These are phyloP conservation scores for Lachancea cidri DNA, from an alignment of 805 yeast species.

Conservation along the genomic window DNA sequence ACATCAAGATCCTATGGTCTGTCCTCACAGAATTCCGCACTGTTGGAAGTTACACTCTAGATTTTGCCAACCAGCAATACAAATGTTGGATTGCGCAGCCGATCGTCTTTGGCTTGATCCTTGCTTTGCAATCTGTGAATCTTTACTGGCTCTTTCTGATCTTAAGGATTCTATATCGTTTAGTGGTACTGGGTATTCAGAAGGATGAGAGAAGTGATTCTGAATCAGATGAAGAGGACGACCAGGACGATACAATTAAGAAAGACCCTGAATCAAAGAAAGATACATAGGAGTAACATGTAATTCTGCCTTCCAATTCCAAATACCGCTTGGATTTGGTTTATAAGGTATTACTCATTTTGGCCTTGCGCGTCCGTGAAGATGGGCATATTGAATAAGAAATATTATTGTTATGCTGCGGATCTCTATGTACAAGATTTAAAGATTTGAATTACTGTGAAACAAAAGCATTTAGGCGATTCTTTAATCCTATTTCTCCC, in stretches of 20 bases:
- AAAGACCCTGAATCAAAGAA: slow-evolving; percentile 4
- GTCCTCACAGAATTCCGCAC: slow-evolving; percentile 80
- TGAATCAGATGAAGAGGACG: slow-evolving; percentile 53
- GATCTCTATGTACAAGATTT: slow-evolving; percentile 1
- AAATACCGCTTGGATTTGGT: too few relatives aligned
- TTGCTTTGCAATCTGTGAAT: slow-evolving; percentile 81
- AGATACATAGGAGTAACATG: background rate
- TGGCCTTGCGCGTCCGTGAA: too few relatives aligned
- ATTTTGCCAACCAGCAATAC: slow-evolving; percentile 89
- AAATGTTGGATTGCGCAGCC: slow-evolving; percentile 95
- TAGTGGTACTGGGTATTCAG: slow-evolving; percentile 51
- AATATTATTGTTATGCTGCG: background rate
- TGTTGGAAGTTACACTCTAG: slow-evolving; percentile 73
- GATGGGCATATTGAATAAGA: background rate
- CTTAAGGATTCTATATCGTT: slow-evolving; percentile 68
- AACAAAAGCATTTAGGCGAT: slow-evolving; percentile 39
- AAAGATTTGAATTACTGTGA: slow-evolving; percentile 1
- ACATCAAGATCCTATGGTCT: slow-evolving; percentile 76
- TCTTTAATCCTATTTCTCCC: slow-evolving; percentile 69
- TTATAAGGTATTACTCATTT: too few relatives aligned
- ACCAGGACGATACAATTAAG: slow-evolving; percentile 1
- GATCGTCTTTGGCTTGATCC: slow-evolving; percentile 72
- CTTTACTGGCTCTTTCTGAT: slow-evolving; percentile 84
- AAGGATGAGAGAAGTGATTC: slow-evolving; percentile 86
- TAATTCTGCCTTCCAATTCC: background rate